These are phyloP conservation scores for Hysterangium stoloniferum DNA, from an alignment of 768 basidiomycete species.

Conservation along the genomic window DNA sequence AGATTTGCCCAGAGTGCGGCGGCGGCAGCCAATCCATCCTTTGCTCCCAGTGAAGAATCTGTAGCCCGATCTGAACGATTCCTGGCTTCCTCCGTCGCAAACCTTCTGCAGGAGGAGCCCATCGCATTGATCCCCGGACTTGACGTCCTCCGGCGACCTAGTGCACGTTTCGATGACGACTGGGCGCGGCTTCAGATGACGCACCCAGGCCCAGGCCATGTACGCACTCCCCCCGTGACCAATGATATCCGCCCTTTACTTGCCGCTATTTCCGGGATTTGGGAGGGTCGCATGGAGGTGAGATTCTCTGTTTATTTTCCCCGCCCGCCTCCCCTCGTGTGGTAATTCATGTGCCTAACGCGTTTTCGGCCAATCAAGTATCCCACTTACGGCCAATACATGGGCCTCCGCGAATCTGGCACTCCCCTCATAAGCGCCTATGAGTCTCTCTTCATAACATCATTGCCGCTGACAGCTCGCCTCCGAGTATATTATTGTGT, in stretches of 20 bases:
- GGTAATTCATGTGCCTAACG: background rate
- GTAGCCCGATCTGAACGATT: background rate
- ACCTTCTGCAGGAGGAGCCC: background rate
- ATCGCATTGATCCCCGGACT: background rate
- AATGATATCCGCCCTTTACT: background rate
- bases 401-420: background rate
- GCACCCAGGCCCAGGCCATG: background rate
- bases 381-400: background rate
- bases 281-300: conserved; percentile 8
- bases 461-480: background rate
- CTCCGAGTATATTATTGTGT: conserved; percentile 3
- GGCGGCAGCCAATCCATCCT: too few relatives aligned
- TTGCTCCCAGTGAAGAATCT: background rate
- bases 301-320: background rate
- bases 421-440: background rate
- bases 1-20: background rate
- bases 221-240: background rate
- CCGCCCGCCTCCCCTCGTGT: background rate
- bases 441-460: background rate
- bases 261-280: background rate
- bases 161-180: background rate
- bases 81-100: background rate
- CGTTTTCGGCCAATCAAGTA: background rate
- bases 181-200: background rate
- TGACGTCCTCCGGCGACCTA: background rate